A percentile compares a stretch with the other conserved stretches of the same genome.
Conservation (phyloP, 345 rosid genomes). For the Eucalyptus leucophloia region DNA sequence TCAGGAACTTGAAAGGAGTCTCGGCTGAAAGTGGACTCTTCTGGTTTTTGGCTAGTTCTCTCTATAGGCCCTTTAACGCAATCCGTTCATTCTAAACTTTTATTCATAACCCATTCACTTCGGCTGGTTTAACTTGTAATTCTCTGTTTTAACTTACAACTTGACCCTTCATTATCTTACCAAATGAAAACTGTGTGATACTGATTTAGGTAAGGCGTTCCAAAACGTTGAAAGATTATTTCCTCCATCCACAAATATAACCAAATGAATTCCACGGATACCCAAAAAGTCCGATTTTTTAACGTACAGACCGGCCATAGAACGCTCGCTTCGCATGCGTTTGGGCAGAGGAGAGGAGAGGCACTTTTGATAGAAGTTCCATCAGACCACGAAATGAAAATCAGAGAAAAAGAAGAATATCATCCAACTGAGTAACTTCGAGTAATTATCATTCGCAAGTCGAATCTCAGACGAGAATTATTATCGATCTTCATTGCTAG, state of each 20-base stretch:
- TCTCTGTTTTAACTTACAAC: background rate
- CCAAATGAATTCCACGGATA: background rate
- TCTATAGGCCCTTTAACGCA: background rate
- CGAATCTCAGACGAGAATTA: background rate
- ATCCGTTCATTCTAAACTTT: background rate
- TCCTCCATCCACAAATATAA: background rate
- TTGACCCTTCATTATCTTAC: background rate
- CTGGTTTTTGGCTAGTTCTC: background rate
- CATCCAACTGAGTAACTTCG: background rate
- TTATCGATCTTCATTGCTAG: background rate
- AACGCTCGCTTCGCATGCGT: background rate
- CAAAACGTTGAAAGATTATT: background rate
- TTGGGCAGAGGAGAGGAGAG: background rate
- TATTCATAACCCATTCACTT: background rate
- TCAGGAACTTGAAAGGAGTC: background rate
- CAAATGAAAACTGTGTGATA: background rate
- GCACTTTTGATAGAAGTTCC: background rate
- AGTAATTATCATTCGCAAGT: background rate
- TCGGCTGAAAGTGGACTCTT: background rate
- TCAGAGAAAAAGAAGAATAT: background rate
- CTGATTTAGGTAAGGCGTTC: background rate
- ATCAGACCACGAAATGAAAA: background rate
- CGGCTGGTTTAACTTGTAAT: background rate
- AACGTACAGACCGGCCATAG: background rate
- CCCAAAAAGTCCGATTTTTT: background rate